A percentile compares a stretch with the other conserved stretches of the same genome.
These are phyloP conservation scores for Solanum rostratum DNA, from an alignment of 257 asterid species.

Conservation along the genomic window DNA sequence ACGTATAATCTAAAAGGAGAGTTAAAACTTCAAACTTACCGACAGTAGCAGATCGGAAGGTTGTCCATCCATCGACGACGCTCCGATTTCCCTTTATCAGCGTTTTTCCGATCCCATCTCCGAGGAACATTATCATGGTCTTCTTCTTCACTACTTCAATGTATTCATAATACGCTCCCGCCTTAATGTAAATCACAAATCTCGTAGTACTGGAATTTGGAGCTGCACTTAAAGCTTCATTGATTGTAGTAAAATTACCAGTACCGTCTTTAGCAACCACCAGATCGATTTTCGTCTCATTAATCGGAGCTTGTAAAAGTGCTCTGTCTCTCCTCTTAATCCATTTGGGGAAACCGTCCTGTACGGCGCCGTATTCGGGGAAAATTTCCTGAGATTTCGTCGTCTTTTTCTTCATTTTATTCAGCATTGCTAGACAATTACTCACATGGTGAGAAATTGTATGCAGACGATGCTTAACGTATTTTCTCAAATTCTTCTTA, in stretches of 20 bases:
- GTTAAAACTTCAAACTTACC: slow-evolving; percentile 31
- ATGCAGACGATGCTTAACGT: slow-evolving; percentile 36
- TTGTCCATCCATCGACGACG: slow-evolving; percentile 91
- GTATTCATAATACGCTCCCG: slow-evolving; percentile 87
- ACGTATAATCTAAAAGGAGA: neutral
- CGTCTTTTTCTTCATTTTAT: slow-evolving; percentile 27
- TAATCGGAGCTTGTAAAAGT: slow-evolving; percentile 42
- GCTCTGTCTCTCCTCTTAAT: slow-evolving; percentile 42
- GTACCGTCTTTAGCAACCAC: slow-evolving; percentile 76
- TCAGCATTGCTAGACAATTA: slow-evolving; percentile 72
- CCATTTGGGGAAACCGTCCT: slow-evolving; percentile 61
- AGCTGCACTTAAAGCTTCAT: slow-evolving; percentile 50
- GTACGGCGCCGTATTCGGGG: slow-evolving; percentile 29
- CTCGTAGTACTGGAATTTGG: slow-evolving; percentile 68
- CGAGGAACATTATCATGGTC: slow-evolving; percentile 52
- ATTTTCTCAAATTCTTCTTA: slow-evolving; percentile 37
- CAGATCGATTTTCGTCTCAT: slow-evolving; percentile 26
- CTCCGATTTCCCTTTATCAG: slow-evolving; percentile 79
- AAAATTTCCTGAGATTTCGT: slow-evolving; percentile 8
- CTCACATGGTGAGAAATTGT: slow-evolving; percentile 69
- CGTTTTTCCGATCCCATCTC: slow-evolving; percentile 91
- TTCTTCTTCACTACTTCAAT: slow-evolving; percentile 47
- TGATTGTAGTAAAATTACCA: slow-evolving; percentile 67
- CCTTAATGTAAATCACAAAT: slow-evolving; percentile 71
- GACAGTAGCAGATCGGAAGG: slow-evolving; percentile 83